phyloP scores from a whole-genome alignment of 148 eudicot species.

The Gaultheria prostrata region DNA sequence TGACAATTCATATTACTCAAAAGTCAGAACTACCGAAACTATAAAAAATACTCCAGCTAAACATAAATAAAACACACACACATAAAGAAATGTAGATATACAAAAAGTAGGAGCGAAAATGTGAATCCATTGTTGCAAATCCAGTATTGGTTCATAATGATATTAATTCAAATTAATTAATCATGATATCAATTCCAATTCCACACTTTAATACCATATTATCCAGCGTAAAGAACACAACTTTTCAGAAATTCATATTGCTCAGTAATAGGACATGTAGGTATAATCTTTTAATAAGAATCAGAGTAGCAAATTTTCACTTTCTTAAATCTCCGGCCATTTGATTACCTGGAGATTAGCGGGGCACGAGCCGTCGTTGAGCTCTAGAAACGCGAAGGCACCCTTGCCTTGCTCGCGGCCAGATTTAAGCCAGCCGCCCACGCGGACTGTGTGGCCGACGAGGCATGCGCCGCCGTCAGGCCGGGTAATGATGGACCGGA shows the following conservation, averaged over 20 bases:
- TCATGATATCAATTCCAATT: neutral
- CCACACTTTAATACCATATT: neutral
- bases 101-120: neutral
- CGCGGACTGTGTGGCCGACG: conserved; percentile 49
- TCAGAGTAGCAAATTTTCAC: neutral
- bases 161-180: neutral
- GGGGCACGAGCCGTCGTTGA: conserved; percentile 78
- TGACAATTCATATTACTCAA: neutral
- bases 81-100: no score
- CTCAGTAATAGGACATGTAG: neutral
- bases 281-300: neutral
- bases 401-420: conserved; percentile 81
- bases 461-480: conserved; percentile 70
- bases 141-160: neutral
- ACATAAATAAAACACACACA: neutral
- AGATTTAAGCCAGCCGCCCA: conserved; percentile 92
- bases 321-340: no score
- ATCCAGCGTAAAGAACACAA: neutral
- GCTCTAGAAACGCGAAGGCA: conserved; percentile 67
- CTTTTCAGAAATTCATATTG: neutral
- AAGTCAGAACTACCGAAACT: neutral
- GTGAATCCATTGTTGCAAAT: neutral
- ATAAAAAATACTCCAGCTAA: neutral
- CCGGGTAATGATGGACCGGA: conserved; percentile 46
- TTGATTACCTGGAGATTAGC: conserved; percentile 62